Evolutionary conservation across 2,329 filamentous ascomycete species (phyloP), one percentile per base, ranked within the genome.

Genomic region (Esteya vermicola): DNA sequence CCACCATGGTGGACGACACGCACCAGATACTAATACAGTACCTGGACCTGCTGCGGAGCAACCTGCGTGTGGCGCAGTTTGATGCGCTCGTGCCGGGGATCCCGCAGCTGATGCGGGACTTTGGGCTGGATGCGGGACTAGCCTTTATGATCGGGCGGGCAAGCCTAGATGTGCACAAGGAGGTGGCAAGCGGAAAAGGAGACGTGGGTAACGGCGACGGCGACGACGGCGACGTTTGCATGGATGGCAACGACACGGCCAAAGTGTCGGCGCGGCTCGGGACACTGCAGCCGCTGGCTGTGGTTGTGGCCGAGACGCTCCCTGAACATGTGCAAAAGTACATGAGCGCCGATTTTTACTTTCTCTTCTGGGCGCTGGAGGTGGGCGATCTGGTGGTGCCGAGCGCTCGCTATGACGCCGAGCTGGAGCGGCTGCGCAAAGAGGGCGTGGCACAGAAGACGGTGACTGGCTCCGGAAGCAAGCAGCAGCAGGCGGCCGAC

Each of bases 361-460:
- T 83, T 33, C 83, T 82, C 0, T 98, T 98, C 60, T 98, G 91
- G 91, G 80, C 88, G 38, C 67, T 95, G 12, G 79, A 85, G 22
- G 70, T 93, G 4, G 78, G 82, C 34, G 89, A 98, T 54, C 66
- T 95, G 42, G 73, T 75, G 42, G 77, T 88, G 47, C 83, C 84
- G 1, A 75, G 75, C 45, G 70, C 76, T 26, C 82, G 80, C 44
- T 98, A 98, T 54, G 72, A 82, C 36, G 71, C 76, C 14, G 86
- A 93, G 53, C 77, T 79, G 27, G 72, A 75, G 18, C 70, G 76
- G 9, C 65, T 86, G 19, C 73, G 78, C 48, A 75, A 73, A 41
- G 76, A 81, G 52, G 71, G 81, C 36, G 67, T 75, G 26, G 69
- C 76, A 1, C 67, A 91, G 41, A 75, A 74, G 49, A n/a, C n/a